Conservation (phyloP, 805 yeast genomes). For the Ogataea henricii region DNA sequence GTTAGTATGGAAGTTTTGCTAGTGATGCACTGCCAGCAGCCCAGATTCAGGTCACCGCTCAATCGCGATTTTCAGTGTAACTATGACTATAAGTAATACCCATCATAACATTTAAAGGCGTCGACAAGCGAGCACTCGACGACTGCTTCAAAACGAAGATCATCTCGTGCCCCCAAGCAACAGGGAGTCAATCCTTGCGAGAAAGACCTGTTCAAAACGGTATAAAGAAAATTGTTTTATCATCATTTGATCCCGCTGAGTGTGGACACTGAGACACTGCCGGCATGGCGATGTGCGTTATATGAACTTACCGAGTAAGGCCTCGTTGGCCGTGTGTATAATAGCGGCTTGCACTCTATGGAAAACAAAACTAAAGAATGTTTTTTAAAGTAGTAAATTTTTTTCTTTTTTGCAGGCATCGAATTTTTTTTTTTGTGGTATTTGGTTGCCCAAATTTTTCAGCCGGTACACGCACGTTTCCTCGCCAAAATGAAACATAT, state of each 20-base stretch:
- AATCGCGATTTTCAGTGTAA: conserved; percentile 62
- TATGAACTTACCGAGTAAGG: neutral
- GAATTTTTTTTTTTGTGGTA: neutral
- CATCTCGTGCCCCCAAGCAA: conserved; percentile 17
- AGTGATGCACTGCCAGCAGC: neutral
- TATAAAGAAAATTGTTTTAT: conserved; percentile 30
- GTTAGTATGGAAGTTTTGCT: neutral
- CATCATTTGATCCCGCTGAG: conserved; percentile 27
- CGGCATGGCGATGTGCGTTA: neutral
- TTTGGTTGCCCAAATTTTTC: conserved; percentile 10
- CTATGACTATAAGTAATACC: conserved; percentile 74
- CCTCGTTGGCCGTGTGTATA: conserved; percentile 2
- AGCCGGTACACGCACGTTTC: conserved; percentile 3
- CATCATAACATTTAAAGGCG: conserved; percentile 52
- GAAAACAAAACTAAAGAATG: too few relatives aligned
- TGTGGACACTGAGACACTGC: neutral
- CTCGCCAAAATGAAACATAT: neutral
- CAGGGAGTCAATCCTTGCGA: conserved; percentile 14
- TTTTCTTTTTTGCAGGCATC: neutral
- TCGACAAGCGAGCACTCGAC: conserved; percentile 36
- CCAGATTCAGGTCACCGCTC: neutral
- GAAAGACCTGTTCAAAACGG: conserved; percentile 34
- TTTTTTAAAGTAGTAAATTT: too few relatives aligned
- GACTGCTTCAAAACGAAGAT: conserved; percentile 38
- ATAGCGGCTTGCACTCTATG: too few relatives aligned